Conservation (phyloP, 768 basidiomycete genomes). For the Mycena haematopus region DNA sequence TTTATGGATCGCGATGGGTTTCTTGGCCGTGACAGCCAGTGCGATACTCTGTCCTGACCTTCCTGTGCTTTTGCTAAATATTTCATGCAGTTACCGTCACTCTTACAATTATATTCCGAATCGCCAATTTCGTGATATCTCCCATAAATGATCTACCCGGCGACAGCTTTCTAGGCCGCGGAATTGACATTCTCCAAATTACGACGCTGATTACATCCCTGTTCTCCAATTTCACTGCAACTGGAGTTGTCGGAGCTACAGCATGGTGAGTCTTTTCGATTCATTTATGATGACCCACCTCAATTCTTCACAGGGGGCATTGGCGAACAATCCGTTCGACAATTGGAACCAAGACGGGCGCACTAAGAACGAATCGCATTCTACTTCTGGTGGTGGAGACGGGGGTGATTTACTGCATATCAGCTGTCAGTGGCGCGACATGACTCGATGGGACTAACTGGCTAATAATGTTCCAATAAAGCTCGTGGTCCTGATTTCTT, state of each 20-base stretch:
- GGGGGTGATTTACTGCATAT: conserved; percentile 19
- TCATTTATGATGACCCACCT: background rate
- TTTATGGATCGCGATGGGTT: conserved; percentile 8
- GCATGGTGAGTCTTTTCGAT: conserved; percentile 13
- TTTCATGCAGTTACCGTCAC: background rate
- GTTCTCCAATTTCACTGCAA: conserved; percentile 28
- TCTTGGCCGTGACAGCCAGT: conserved; percentile 14
- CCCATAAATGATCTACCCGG: conserved; percentile 14
- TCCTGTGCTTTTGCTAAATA: no score
- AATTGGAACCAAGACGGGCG: conserved; percentile 4
- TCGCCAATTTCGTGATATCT: conserved; percentile 5
- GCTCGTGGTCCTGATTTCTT: conserved; percentile 3
- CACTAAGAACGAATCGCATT: conserved; percentile 16
- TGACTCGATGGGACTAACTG: background rate
- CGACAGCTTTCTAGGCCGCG: background rate
- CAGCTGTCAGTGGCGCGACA: conserved; percentile 9
- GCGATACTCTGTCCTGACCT: no score
- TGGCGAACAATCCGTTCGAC: conserved; percentile 2
- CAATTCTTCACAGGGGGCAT: conserved; percentile 4
- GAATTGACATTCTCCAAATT: conserved; percentile 20
- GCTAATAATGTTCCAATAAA: background rate
- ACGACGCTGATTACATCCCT: conserved; percentile 15
- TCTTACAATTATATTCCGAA: conserved; percentile 2
- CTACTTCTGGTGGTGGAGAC: conserved; percentile 21
- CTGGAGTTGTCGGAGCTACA: conserved; percentile 20